Conservation (phyloP, 2,329 filamentous ascomycete genomes). For the Colletotrichum tofieldiae region DNA sequence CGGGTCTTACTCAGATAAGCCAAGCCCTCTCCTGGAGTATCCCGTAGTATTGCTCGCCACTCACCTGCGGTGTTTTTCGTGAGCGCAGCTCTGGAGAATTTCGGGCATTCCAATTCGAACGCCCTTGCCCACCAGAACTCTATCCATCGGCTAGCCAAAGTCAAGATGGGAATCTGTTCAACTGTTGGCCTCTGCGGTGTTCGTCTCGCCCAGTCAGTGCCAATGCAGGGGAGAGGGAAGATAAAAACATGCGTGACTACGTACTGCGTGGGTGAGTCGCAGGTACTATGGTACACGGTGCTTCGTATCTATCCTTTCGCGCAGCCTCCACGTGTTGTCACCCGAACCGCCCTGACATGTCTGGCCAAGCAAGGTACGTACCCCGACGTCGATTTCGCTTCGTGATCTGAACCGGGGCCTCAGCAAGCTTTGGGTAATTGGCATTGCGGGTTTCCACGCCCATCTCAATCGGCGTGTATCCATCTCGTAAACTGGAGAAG, state of each 20-base stretch:
- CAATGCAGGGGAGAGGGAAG: slow-evolving; percentile 12
- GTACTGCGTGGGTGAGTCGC: neutral
- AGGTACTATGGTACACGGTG: neutral
- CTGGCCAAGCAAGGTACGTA: neutral
- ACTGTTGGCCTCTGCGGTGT: slow-evolving; percentile 20
- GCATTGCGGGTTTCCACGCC: neutral
- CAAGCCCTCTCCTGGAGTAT: neutral
- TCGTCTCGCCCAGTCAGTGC: slow-evolving; percentile 23
- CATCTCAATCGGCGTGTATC: slow-evolving; percentile 11
- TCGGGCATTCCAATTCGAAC: neutral
- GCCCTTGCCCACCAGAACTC: neutral
- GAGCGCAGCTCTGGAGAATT: neutral
- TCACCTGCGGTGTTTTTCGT: neutral
- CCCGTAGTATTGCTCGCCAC: neutral
- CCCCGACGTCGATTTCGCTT: neutral
- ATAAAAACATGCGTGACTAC: neutral
- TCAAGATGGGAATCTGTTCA: neutral
- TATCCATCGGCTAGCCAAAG: neutral
- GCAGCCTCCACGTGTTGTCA: slow-evolving; percentile 1
- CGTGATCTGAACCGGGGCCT: slow-evolving; percentile 13
- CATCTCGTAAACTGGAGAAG: slow-evolving; percentile 6
- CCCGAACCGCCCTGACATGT: neutral
- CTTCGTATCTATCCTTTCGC: neutral
- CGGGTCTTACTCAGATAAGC: neutral
- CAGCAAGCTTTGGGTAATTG: slow-evolving; percentile 34